These are phyloP conservation scores for Citrus australasica DNA, from an alignment of 345 rosid genomes.

Conservation along the genomic window DNA sequence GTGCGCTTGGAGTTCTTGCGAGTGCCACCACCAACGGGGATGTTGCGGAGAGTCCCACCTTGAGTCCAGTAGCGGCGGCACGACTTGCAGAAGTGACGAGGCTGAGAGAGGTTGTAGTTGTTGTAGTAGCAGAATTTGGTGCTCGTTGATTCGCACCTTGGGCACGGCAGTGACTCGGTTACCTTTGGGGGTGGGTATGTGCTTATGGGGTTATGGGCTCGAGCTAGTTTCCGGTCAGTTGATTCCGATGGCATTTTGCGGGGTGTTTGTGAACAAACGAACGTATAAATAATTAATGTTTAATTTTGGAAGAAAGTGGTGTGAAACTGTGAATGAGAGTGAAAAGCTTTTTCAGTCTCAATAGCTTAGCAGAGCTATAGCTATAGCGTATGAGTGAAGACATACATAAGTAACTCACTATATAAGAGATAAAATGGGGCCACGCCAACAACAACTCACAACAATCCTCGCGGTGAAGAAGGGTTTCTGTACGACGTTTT, in stretches of 20 bases:
- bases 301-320: neutral
- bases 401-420: neutral
- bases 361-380: neutral
- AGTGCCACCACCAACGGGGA: constrained; percentile 63
- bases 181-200: constrained; percentile 27
- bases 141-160: constrained; percentile 50
- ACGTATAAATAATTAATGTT: neutral
- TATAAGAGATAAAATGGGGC: neutral
- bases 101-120: constrained; percentile 65
- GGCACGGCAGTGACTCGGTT: constrained; percentile 46
- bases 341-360: neutral
- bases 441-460: neutral
- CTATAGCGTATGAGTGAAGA: neutral
- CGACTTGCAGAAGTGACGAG: constrained; percentile 65
- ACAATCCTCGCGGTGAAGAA: neutral
- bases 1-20: constrained; percentile 53
- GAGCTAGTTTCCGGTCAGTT: constrained; percentile 16
- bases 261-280: neutral
- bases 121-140: constrained; percentile 73
- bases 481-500: neutral
- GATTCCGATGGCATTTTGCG: constrained; percentile 35
- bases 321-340: neutral
- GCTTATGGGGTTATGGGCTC: constrained; percentile 12
- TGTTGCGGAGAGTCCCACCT: constrained; percentile 66
- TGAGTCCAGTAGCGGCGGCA: constrained; percentile 80